phyloP scores from a whole-genome alignment of 1,284 basidiomycete genomes.

The Hemileia vastatrix region DNA sequence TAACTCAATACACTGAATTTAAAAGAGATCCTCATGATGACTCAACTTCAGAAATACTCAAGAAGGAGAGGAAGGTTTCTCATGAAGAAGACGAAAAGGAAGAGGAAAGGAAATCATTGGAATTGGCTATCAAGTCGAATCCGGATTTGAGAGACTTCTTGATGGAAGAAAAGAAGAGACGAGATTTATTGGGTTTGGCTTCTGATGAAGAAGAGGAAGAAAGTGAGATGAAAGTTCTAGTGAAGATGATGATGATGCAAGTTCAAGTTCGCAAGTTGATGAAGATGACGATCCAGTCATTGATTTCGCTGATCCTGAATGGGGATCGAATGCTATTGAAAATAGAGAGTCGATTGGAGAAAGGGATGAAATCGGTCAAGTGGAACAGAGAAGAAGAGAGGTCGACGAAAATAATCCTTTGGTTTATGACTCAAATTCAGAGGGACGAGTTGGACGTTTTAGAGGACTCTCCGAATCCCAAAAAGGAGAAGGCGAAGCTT shows the following conservation, averaged over 20 bases:
- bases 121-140: background rate
- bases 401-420: background rate
- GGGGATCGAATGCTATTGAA: background rate
- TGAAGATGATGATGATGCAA: constrained; percentile 11
- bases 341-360: background rate
- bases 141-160: background rate
- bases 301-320: constrained; percentile 27
- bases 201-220: background rate
- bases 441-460: background rate
- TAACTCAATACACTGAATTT: background rate
- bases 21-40: background rate
- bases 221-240: background rate
- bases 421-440: background rate
- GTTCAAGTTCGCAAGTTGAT: background rate
- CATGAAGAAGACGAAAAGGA: background rate
- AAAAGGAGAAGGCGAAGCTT: no score
- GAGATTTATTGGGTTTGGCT: background rate
- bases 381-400: constrained; percentile 14
- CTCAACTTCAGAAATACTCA: background rate
- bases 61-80: no score
- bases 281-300: constrained; percentile 26
- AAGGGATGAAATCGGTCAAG: background rate
- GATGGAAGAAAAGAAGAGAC: background rate
- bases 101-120: background rate
- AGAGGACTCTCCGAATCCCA: no score